These are phyloP conservation scores for Talaromyces ruber DNA, from an alignment of 495 filamentous ascomycete genomes.

Conservation along the genomic window DNA sequence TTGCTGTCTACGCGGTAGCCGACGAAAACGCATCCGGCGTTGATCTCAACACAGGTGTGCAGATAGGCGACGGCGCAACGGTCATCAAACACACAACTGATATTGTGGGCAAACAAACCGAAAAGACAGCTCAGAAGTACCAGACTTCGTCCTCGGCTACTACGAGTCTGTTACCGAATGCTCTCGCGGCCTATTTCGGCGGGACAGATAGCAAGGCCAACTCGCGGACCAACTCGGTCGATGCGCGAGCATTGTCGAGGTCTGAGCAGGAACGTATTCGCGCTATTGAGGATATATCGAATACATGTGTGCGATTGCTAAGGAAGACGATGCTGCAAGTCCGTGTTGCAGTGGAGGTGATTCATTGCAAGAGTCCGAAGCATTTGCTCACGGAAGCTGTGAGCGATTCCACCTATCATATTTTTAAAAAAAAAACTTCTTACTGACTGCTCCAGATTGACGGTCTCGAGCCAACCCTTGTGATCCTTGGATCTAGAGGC, in stretches of 20 bases:
- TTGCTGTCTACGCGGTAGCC: constrained; percentile 84
- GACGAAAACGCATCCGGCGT: constrained; percentile 57
- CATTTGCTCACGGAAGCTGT: constrained; percentile 76
- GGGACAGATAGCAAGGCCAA: constrained; percentile 30
- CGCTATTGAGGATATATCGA: constrained; percentile 68
- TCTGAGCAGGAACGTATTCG: constrained; percentile 69
- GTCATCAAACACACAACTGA: constrained; percentile 64
- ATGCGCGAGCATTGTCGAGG: constrained; percentile 39
- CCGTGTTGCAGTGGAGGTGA: constrained; percentile 84
- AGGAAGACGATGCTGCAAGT: constrained; percentile 88
- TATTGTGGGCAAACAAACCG: constrained; percentile 44
- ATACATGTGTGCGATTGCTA: constrained; percentile 71
- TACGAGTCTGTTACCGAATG: constrained; percentile 19
- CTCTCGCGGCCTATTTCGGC: constrained; percentile 19
- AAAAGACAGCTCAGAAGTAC: constrained; percentile 24
- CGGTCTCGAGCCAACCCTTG: constrained; percentile 80
- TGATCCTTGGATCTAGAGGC: constrained; percentile 84
- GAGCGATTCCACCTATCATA: constrained; percentile 11
- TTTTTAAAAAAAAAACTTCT: neutral
- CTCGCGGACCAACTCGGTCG: constrained; percentile 21
- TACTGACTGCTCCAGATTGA: constrained; percentile 56
- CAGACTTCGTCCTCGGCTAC: constrained; percentile 12
- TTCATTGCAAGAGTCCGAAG: constrained; percentile 95
- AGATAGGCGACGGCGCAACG: constrained; percentile 50
- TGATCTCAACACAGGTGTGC: constrained; percentile 27